Evolutionary conservation across 1,284 basidiomycete species (phyloP).

Genomic region (Apiotrichum montevideense): DNA sequence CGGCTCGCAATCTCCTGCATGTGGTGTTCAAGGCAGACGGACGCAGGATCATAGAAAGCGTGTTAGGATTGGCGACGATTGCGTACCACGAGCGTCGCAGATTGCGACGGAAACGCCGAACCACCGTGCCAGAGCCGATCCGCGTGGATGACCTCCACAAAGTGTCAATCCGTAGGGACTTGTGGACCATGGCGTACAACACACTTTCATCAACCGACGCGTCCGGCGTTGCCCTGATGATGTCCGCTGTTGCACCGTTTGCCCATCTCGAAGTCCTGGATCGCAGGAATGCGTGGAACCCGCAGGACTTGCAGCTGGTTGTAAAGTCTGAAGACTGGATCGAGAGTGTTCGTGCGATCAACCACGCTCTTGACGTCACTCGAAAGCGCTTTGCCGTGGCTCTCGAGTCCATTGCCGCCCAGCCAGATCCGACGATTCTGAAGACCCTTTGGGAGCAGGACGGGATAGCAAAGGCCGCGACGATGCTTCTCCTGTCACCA

Average conservation of each 20-base stretch:
- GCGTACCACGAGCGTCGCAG: slow-evolving; percentile 26
- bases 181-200: slow-evolving; percentile 66
- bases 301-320: slow-evolving; percentile 32
- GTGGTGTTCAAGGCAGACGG: slow-evolving; percentile 45
- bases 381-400: slow-evolving; percentile 59
- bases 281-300: slow-evolving; percentile 37
- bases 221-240: slow-evolving; percentile 55
- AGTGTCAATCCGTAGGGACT: slow-evolving; percentile 50
- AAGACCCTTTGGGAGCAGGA: slow-evolving; percentile 54
- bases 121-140: slow-evolving; percentile 15
- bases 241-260: slow-evolving; percentile 55
- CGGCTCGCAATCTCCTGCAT: slow-evolving; percentile 41
- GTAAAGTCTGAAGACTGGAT: slow-evolving; percentile 39
- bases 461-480: slow-evolving; percentile 52
- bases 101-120: slow-evolving; percentile 10
- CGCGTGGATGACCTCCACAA: slow-evolving; percentile 24
- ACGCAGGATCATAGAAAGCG: slow-evolving; percentile 27
- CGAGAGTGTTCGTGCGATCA: slow-evolving; percentile 50
- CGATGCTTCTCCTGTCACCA: slow-evolving; percentile 72
- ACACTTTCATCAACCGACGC: slow-evolving; percentile 56
- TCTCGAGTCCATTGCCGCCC: slow-evolving; percentile 59
- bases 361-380: slow-evolving; percentile 55
- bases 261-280: slow-evolving; percentile 62
- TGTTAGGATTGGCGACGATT: slow-evolving; percentile 29
- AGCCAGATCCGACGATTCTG: slow-evolving; percentile 51